Base-by-base conservation (phyloP, 352 stramenopile species). In the Elongisporangium anandrum region DNA sequence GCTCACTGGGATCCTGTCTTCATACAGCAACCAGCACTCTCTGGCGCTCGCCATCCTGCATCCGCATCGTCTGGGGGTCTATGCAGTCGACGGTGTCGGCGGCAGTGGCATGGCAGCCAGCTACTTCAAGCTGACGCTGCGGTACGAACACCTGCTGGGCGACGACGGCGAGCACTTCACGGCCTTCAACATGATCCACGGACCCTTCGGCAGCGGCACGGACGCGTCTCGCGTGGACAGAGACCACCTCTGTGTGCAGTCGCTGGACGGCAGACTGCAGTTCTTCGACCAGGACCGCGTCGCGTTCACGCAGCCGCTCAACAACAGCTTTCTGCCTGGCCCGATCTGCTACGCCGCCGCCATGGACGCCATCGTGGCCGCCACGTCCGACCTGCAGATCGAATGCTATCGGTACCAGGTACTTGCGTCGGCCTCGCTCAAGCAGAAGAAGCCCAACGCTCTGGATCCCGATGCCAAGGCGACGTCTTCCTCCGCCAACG, bases 221-320 rank as follows among this genome's bases (percentile, higher is more conserved):
- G 59, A 53, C 15, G 54, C 54, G 29, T 41, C 29, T 41, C 55
- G 64, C 6, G 56, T 59, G 0, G 75, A 87, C 12, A 69, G 78
- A 4, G 89, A 97, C 52, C 84, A 95, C 57, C 63, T 97, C 4
- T 92, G 84, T n/a, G 88, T 97, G 8, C 91, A 97, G 68, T 94
- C 85, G 45, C 81, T 97, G 49, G 91, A 97, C 64, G 87, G 91
- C 0, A 75, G 89, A 4, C 68, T 97, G n/a, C 86, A 96, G 63
- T 91, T 97, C 54, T 97, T 97, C 50, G 89, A 97, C 64, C 91
- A 97, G 59, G 90, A 97, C 50, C 75, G 85, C 2, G 85, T 93
- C 63, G 83, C 88, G 2, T 97, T 97, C 69, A 63, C 93, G 50
- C 71, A 94, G 55, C 75, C 89, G 17, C 68, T 97, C 2, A 90